A percentile compares a stretch with the other conserved stretches of the same genome.
Conservation (phyloP, 768 basidiomycete species). For the Exidia glandulosa region DNA sequence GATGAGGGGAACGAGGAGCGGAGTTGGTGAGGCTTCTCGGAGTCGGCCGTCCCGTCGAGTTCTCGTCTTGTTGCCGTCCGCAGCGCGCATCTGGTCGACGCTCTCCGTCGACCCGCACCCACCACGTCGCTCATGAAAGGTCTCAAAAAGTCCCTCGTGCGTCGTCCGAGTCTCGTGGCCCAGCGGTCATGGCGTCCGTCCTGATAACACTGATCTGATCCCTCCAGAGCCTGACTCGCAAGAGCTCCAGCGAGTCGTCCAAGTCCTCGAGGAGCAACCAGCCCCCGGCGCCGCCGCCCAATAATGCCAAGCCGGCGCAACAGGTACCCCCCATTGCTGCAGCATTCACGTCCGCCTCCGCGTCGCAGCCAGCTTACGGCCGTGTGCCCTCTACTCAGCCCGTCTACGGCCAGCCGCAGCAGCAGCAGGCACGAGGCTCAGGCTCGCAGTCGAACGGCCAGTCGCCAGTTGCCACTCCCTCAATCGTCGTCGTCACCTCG, state of each 20-base stretch:
- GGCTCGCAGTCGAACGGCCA: conserved; percentile 25
- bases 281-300: conserved; percentile 49
- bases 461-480: conserved; percentile 51
- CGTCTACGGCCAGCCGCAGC: conserved; percentile 18
- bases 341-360: neutral
- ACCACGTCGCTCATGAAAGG: conserved; percentile 50
- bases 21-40: conserved; percentile 12
- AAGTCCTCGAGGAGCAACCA: conserved; percentile 33
- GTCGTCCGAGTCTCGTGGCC: conserved; percentile 19
- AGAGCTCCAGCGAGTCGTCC: conserved; percentile 55
- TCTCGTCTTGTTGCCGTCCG: neutral
- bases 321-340: conserved; percentile 7
- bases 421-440: conserved; percentile 45
- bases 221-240: conserved; percentile 34
- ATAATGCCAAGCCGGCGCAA: conserved; percentile 54
- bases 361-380: conserved; percentile 28
- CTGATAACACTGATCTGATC: conserved; percentile 26
- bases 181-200: conserved; percentile 7
- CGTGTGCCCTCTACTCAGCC: conserved; percentile 24
- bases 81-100: neutral
- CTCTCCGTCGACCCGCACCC: neutral
- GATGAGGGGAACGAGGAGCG: neutral
- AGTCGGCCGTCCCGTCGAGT: conserved; percentile 14
- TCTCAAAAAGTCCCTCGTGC: conserved; percentile 72
- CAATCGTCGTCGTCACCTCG: conserved; percentile 79